phyloP scores from a whole-genome alignment of 2,329 filamentous ascomycete species.

The Gaeumannomyces tritici region DNA sequence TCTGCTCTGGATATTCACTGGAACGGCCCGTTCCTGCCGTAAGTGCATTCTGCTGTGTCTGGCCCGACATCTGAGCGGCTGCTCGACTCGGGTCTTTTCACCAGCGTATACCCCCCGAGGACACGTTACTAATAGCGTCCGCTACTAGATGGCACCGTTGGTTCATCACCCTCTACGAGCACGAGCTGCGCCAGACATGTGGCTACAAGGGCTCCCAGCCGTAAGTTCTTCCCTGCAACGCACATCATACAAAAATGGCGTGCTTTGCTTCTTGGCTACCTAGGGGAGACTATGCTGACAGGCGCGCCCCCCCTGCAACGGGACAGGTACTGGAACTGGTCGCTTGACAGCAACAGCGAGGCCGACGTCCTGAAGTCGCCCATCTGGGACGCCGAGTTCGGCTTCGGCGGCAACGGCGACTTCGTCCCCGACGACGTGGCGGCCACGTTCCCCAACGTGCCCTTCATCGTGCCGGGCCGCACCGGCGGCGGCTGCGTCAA shows the following conservation, averaged over 20 bases:
- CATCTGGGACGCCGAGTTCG: not conserved
- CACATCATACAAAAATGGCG: not conserved
- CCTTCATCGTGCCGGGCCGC: not conserved
- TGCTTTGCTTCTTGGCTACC: not conserved
- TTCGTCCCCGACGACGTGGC: not conserved
- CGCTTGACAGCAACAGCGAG: not conserved
- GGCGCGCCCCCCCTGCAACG: no score
- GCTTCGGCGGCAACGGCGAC: slow-evolving; percentile 2
- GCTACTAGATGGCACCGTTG: slow-evolving; percentile 1
- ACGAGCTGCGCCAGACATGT: not conserved
- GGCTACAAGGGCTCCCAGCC: not conserved
- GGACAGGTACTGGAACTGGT: not conserved
- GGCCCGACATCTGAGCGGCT: no score
- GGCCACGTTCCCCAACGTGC: not conserved
- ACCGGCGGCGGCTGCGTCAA: not conserved
- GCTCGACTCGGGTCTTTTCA: no score
- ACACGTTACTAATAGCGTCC: not conserved
- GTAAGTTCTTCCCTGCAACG: not conserved
- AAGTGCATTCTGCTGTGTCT: not conserved
- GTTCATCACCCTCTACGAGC: not conserved
- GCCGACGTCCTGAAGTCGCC: not conserved
- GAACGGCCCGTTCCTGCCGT: slow-evolving; percentile 2
- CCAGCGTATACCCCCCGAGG: not conserved
- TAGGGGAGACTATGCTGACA: not conserved
- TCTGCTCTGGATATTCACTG: not conserved